Evolutionary conservation across 2,329 filamentous ascomycete species (phyloP).

Genomic region (Calonectria pteridis): DNA sequence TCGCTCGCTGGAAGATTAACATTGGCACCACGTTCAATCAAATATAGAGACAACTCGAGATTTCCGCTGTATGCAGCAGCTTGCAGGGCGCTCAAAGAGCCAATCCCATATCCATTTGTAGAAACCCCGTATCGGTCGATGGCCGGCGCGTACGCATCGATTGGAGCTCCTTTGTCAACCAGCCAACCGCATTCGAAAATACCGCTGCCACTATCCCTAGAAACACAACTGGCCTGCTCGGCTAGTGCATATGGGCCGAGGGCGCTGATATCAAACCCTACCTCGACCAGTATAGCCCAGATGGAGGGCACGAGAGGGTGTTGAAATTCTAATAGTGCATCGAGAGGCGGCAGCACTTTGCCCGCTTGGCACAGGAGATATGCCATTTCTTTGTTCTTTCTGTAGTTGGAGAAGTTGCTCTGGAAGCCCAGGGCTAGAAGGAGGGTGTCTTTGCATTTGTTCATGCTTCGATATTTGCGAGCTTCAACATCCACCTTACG

Average conservation of each 20-base stretch:
- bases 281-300: not conserved
- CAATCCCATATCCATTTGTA: not conserved
- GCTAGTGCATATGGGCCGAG: not conserved
- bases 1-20: not conserved
- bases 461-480: not conserved
- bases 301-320: not conserved
- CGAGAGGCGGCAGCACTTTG: not conserved
- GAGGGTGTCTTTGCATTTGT: not conserved
- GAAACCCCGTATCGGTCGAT: not conserved
- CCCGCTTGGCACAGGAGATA: not conserved
- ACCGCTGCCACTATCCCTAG: not conserved
- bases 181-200: not conserved
- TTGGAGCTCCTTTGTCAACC: not conserved
- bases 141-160: not conserved
- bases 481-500: not conserved
- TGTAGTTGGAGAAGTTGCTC: not conserved
- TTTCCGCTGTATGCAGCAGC: not conserved
- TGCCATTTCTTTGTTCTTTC: not conserved
- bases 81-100: not conserved
- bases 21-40: not conserved
- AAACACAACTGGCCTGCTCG: not conserved
- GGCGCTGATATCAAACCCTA: not conserved
- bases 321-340: not conserved
- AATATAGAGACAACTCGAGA: not conserved
- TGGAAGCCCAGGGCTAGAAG: not conserved